Evolutionary conservation across 179 eudicot genomes (phyloP), one percentile per base, ranked within the genome.

Genomic region (Heliamphora pulchella): DNA sequence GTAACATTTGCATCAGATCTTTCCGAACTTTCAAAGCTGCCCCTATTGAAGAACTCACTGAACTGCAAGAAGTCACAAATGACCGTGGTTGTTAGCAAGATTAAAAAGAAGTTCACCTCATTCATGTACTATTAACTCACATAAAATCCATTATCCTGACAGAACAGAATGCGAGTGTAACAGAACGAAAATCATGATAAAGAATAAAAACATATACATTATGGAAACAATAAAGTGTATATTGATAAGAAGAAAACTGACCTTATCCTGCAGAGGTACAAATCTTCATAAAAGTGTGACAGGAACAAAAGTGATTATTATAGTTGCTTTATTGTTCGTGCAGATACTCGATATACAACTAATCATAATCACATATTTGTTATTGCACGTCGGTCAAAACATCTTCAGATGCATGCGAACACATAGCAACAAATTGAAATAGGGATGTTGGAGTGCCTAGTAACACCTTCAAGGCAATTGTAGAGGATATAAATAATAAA

Each of bases 51-150:
- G 41, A 78, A 74, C 48, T 77, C 82, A 71, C 86, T 84, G 76
- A 50, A 87, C 95, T 91, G 87, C 83, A 81, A 81, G 51, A 22
- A 31, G 18, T 18, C 61, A 0, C 67, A 68, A 62, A 80, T 48
- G n/a, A 75, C 8, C 65, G 77, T 22, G 20, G 69, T n/a, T 31
- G 50, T 62, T 11, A 79, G n/a, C 20, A 57, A 53, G 74, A 14
- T 15, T 41, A 20, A 50, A 77, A 62, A 10, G 43, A 79, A 13
- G 31, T 79, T 41, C 11, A 4, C 4, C 9, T 3, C 51, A 44
- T 79, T 41, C 17, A 4, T 15, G 31, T 17, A 43, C 17, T 41
- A 75, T 9, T 3, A 73, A 64, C 43, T 1, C 53, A 55, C 53
- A 9, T 18, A 64, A 64, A 48, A n/a, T 67, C 62, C 55, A 18